Evolutionary conservation across 371 early-diverging fungal genomes (phyloP).

Genomic region (Mucor velutinosus): DNA sequence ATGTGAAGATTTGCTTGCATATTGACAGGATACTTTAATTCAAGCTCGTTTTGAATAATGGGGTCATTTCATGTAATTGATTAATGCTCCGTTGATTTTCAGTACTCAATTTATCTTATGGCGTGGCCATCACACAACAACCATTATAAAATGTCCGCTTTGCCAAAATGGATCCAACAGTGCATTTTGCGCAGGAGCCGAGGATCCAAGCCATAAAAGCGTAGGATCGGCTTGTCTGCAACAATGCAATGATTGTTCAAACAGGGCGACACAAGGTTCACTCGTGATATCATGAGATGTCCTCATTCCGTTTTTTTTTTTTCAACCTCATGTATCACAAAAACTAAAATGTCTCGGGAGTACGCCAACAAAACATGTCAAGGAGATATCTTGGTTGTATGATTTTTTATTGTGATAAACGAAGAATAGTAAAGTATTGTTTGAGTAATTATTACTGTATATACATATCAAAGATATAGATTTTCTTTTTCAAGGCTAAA

Average conservation of each 20-base stretch:
- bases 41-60: no score
- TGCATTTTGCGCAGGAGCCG: no score
- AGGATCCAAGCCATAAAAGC: no score
- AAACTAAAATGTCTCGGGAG: background rate
- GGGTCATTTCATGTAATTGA: no score
- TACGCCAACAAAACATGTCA: background rate
- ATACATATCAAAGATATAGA: background rate
- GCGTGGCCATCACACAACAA: no score
- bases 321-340: background rate
- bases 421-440: background rate
- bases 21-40: no score
- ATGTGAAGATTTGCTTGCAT: no score
- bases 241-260: background rate
- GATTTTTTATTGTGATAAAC: constrained; percentile 5
- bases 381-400: background rate
- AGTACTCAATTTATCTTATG: no score
- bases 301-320: background rate
- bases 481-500: background rate
- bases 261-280: background rate
- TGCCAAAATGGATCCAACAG: no score
- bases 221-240: no score
- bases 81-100: no score
- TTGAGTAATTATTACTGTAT: background rate
- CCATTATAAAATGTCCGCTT: no score
- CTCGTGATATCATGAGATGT: background rate